phyloP scores from a whole-genome alignment of 1,284 basidiomycete genomes.

The Volvariella surrecta region DNA sequence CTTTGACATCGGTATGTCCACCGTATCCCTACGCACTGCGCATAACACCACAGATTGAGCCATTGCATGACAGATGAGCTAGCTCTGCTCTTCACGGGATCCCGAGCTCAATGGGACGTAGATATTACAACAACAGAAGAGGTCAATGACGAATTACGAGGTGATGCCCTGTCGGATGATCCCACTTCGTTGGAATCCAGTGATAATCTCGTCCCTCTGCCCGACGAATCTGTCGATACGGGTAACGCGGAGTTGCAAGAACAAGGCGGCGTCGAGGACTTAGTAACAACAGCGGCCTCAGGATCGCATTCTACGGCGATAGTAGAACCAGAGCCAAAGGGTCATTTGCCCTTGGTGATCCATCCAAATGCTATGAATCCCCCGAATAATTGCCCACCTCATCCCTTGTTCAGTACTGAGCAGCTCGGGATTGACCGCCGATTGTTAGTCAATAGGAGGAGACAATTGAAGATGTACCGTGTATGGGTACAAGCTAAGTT shows the following conservation, averaged over 20 bases:
- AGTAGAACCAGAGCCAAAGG: neutral
- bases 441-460: slow-evolving; percentile 86
- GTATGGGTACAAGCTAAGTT: slow-evolving; percentile 94
- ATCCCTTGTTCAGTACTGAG: slow-evolving; percentile 59
- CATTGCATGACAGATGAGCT: slow-evolving; percentile 58
- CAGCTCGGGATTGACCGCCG: slow-evolving; percentile 84
- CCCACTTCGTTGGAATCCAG: too few relatives aligned
- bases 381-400: slow-evolving; percentile 21
- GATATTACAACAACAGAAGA: slow-evolving; percentile 21
- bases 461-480: slow-evolving; percentile 91
- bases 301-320: too few relatives aligned
- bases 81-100: slow-evolving; percentile 68
- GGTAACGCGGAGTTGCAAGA: too few relatives aligned
- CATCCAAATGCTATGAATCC: slow-evolving; percentile 35
- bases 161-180: too few relatives aligned
- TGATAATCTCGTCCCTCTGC: too few relatives aligned
- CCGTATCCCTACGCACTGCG: too few relatives aligned
- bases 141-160: slow-evolving; percentile 18
- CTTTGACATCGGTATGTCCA: slow-evolving; percentile 85
- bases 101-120: slow-evolving; percentile 22
- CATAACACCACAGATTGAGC: too few relatives aligned
- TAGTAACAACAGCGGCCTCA: too few relatives aligned
- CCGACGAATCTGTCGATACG: too few relatives aligned
- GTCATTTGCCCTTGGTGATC: slow-evolving; percentile 13
- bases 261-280: too few relatives aligned